Evolutionary conservation across 2,329 filamentous ascomycete genomes (phyloP).

Genomic region (Cladorrhinum sp.): DNA sequence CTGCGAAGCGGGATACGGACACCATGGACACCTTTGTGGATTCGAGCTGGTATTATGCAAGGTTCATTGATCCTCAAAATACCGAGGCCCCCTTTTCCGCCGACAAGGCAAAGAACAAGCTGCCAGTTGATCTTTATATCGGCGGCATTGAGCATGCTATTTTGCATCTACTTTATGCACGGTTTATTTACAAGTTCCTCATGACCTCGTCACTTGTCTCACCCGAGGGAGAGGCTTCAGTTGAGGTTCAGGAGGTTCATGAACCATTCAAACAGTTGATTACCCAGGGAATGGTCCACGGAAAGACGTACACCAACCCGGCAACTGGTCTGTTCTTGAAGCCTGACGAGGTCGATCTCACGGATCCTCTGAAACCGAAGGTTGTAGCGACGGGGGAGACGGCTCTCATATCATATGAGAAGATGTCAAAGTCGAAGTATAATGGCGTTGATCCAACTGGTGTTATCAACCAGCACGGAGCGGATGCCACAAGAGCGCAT

Average conservation of each 20-base stretch:
- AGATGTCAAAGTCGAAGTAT: conserved; percentile 94
- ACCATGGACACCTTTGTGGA: conserved; percentile 98
- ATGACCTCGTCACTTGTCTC: conserved; percentile 53
- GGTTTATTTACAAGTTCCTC: conserved; percentile 88
- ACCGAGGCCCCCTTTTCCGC: conserved; percentile 57
- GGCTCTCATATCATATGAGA: conserved; percentile 70
- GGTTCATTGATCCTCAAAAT: conserved; percentile 73
- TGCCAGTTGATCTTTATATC: conserved; percentile 85
- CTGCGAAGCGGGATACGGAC: conserved; percentile 80
- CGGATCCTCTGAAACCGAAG: conserved; percentile 52
- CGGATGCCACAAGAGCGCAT: conserved; percentile 80
- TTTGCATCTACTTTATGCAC: conserved; percentile 80
- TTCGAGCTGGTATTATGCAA: conserved; percentile 89
- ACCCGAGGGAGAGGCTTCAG: conserved; percentile 33
- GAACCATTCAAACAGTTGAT: conserved; percentile 83
- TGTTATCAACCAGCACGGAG: conserved; percentile 72
- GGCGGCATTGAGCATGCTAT: conserved; percentile 91
- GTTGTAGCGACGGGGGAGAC: conserved; percentile 59
- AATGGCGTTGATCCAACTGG: conserved; percentile 81
- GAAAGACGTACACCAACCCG: conserved; percentile 76
- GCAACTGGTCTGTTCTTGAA: conserved; percentile 72
- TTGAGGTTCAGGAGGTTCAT: conserved; percentile 36
- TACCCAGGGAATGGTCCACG: conserved; percentile 91
- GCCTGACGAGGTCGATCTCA: conserved; percentile 69
- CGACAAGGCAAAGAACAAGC: conserved; percentile 49